Evolutionary conservation across 2,329 filamentous ascomycete genomes (phyloP), one percentile per base, ranked within the genome.

Genomic region (Grosmannia clavigera): DNA sequence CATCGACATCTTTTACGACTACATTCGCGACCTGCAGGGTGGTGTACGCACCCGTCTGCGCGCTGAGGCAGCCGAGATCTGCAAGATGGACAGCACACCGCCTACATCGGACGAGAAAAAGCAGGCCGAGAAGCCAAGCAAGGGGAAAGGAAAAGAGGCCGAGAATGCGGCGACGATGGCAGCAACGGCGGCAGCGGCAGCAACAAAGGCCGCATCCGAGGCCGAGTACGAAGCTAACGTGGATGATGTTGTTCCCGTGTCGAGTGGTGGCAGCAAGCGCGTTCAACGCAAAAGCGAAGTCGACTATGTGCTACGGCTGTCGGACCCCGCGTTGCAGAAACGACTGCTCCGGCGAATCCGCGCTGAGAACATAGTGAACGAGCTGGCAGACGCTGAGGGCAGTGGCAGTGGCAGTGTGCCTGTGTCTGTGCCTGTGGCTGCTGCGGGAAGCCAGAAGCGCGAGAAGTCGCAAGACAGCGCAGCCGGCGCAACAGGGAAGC

Each of bases 1-100:
- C 72, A 84, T 89, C 61, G 74, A 81, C 55, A 78, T 84, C 27
- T 83, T 96, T 51, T 82, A 87, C 69, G 79, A 83, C 58, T 97
- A 96, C 74, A 82, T 96, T 64, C 77, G 81, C 61, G 90, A 90
- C 57, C 74, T 96, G 60, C 86, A 92, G 74, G 88, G 91, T 46
- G 82, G 81, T 63, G 85, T 85, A 6, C 83, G 90, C 59, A 81
- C 84, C 60, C 79, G 90, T 60, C 74, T 96, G 63, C 78, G 79
- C 48, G 89, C 89, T 29, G 75, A 82, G 61, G 78, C 79, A 38
- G 88, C 88, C 29, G 75, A 81, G 60, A 80, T 84, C 58, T 73
- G 85, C 57, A 78, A 84, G 65, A 75, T 52, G 53, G 62, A 78
- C 59, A 77, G 78, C 66, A 77, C 81, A 68, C 76, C 25, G 14